Conservation (phyloP, 2,329 filamentous ascomycete species). For the Exophiala lecanii-corni region DNA sequence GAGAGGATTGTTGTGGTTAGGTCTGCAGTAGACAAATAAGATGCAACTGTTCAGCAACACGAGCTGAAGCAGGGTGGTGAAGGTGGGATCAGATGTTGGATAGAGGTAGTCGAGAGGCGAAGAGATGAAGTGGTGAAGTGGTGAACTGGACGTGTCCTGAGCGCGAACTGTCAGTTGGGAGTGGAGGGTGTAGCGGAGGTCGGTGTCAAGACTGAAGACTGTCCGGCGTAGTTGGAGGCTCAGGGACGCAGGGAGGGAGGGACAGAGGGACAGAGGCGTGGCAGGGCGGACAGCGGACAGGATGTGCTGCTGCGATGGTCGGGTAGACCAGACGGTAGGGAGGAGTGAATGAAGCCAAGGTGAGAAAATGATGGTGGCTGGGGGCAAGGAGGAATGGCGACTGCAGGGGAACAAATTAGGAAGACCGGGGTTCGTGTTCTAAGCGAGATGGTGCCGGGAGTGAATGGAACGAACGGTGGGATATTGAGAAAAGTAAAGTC, state of each 20-base stretch:
- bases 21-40: too few species aligned
- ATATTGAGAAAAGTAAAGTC: slow-evolving; percentile 2
- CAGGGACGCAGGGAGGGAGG: slow-evolving; percentile 6
- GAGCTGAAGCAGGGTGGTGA: background rate
- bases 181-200: too few species aligned
- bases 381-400: slow-evolving; percentile 5
- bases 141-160: slow-evolving; percentile 16
- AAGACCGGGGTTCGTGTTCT: slow-evolving; percentile 10
- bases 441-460: slow-evolving; percentile 1
- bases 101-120: background rate
- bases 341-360: too few species aligned
- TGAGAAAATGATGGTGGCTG: slow-evolving; percentile 23
- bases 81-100: slow-evolving; percentile 3
- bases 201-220: too few species aligned
- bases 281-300: too few species aligned
- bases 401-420: slow-evolving; percentile 13
- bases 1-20: background rate
- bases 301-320: too few species aligned
- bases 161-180: slow-evolving; percentile 15
- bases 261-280: too few species aligned
- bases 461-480: background rate
- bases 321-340: too few species aligned
- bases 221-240: too few species aligned
- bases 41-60: too few species aligned
- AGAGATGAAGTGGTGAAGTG: background rate